Evolutionary conservation across 305 asterid genomes (phyloP), one percentile per base, ranked within the genome.

Genomic region (Withania somnifera): DNA sequence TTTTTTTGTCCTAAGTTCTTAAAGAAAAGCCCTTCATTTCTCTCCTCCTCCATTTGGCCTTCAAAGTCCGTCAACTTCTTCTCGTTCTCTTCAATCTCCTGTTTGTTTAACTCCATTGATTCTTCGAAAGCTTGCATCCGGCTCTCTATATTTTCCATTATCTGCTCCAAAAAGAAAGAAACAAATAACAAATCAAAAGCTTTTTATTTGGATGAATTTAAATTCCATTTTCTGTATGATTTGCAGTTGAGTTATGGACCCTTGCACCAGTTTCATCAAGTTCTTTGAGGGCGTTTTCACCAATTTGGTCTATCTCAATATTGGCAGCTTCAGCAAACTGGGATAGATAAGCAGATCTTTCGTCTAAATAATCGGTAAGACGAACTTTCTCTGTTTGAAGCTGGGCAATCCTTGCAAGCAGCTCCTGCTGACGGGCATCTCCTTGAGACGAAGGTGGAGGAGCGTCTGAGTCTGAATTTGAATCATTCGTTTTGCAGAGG

Each of bases 251-350:
- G 40, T 64, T 13, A 56, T 90, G 30, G 79, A 93, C 98, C 95
- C 93, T 89, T 71, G 89, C 87, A 77, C 98, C 87, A 82, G 98
- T 97, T 89, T 94, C 94, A 84, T 97, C 98, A 73, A 97, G 88
- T 71, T 93, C 95, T 81, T 78, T 88, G 86, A 97, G 93, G 6
- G 99, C 99, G 78, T 92, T 91, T 84, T 97, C 97, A 8, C 98
- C 98, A 68, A 94, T 88, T 82, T 90, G 92, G 85, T 97, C 98
- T 26, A 96, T 90, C 87, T 94, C 98, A 10, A 94, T 90, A 36
- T 85, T 93, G 88, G 99, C 97, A 89, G 94, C 97, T 84, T 94
- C 98, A 1, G 95, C 98, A 79, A 97, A 94, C 87, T 92, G 93
- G 66, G 96, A 92, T 24, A 93, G 89, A 76, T 87, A 94, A 1